Evolutionary conservation across 306 rosid species (phyloP).

Genomic region (Heteromeles arbutifolia): DNA sequence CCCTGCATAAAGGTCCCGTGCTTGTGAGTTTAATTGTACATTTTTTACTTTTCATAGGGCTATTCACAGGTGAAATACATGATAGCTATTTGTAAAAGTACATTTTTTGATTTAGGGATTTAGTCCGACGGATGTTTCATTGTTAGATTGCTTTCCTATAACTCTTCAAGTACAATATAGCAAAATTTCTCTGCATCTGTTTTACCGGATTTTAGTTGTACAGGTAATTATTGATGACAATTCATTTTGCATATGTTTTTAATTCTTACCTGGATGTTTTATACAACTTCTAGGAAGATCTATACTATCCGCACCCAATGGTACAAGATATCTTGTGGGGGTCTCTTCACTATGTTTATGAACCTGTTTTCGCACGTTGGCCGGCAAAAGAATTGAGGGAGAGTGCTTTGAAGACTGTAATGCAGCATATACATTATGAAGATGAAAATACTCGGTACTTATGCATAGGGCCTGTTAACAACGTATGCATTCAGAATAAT

Average conservation of each 20-base stretch:
- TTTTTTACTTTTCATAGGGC: neutral
- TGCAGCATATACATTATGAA: conserved; percentile 79
- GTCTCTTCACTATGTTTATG: conserved; percentile 55
- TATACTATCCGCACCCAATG: conserved; percentile 81
- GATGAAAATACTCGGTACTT: conserved; percentile 86
- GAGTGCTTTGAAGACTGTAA: conserved; percentile 40
- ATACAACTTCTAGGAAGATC: conserved; percentile 56
- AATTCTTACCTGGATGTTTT: conserved; percentile 1
- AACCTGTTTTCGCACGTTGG: conserved; percentile 68
- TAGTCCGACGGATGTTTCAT: neutral
- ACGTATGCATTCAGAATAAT: conserved; percentile 39
- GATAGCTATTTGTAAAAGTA: neutral
- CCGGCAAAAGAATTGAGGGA: conserved; percentile 77
- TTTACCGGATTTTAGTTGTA: neutral
- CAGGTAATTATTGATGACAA: neutral
- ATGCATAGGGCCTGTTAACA: conserved; percentile 92
- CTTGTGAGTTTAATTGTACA: neutral
- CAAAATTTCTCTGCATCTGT: neutral
- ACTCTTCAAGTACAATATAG: neutral
- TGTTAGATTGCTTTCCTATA: neutral
- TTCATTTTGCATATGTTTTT: neutral
- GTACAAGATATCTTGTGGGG: conserved; percentile 78
- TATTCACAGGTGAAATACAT: neutral
- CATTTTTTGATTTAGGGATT: neutral
- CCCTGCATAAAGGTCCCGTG: neutral